A percentile compares a stretch with the other conserved stretches of the same genome.
phyloP scores from a whole-genome alignment of 208 protist species.

The Zelonia costaricensis region DNA sequence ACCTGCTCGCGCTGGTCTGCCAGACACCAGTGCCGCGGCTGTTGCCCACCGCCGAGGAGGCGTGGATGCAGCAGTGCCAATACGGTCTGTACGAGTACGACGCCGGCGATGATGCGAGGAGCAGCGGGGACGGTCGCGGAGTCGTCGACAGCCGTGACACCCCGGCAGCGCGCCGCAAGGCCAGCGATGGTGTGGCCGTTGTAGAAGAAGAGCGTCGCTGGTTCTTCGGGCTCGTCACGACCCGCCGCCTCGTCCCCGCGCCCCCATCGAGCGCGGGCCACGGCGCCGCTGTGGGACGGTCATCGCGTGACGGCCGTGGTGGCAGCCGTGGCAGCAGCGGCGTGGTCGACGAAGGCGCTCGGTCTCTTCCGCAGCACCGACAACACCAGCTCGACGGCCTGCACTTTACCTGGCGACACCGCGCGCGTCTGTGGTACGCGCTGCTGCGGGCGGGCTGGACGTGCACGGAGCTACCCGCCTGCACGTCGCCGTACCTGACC shows the following conservation, averaged over 20 bases:
- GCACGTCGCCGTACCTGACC: constrained; percentile 58
- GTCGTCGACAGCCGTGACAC: too few species aligned
- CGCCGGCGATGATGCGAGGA: background rate
- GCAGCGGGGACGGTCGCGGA: background rate
- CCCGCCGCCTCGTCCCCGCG: constrained; percentile 6
- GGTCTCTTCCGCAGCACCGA: constrained; percentile 13
- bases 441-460: constrained; percentile 32
- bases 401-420: constrained; percentile 48
- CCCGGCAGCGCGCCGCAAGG: background rate
- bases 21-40: constrained; percentile 36
- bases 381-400: constrained; percentile 40
- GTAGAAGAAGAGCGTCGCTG: constrained; percentile 29
- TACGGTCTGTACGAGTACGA: constrained; percentile 21
- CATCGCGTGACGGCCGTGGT: too few species aligned
- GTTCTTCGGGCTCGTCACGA: constrained; percentile 38
- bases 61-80: constrained; percentile 36
- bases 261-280: background rate
- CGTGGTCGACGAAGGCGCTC: background rate
- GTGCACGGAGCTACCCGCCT: constrained; percentile 22
- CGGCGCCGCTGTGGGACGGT: too few species aligned
- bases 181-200: background rate
- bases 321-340: too few species aligned
- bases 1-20: constrained; percentile 59
- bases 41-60: constrained; percentile 40
- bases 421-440: constrained; percentile 31